Evolutionary conservation across 1,284 basidiomycete species (phyloP).

Genomic region (Inonotus hispidus): DNA sequence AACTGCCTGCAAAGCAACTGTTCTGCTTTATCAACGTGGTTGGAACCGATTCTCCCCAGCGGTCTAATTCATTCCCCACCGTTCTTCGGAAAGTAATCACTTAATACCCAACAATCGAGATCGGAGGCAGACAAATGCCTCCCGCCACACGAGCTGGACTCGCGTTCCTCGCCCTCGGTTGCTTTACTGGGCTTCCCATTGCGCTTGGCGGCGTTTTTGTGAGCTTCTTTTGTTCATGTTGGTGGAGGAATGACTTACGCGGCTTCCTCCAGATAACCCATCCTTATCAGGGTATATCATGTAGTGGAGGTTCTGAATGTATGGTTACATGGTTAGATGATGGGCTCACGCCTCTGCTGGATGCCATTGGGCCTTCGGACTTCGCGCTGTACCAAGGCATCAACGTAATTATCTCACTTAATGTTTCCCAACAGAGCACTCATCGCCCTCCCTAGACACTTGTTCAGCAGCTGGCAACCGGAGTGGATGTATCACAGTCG

Average conservation of each 20-base stretch:
- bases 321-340: conserved; percentile 16
- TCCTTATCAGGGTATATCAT: conserved; percentile 15
- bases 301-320: conserved; percentile 11
- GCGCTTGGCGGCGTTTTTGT: conserved; percentile 2
- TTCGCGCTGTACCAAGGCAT: conserved; percentile 13
- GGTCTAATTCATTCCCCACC: background rate
- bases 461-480: conserved; percentile 15
- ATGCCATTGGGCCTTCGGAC: conserved; percentile 13
- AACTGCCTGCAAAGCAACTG: background rate
- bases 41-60: no score
- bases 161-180: conserved; percentile 1
- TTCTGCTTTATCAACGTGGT: no score
- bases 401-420: conserved; percentile 1
- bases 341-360: conserved; percentile 13
- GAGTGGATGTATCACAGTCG: conserved; percentile 13
- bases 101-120: background rate
- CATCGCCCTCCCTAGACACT: conserved; percentile 8
- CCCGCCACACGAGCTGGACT: background rate
- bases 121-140: background rate
- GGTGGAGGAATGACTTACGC: background rate
- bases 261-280: conserved; percentile 10
- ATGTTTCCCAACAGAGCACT: background rate
- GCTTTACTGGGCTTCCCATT: background rate
- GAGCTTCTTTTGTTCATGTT: background rate
- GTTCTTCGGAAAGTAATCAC: background rate